Evolutionary conservation across 768 basidiomycete genomes (phyloP).

Genomic region (Daedaleopsis nitida): DNA sequence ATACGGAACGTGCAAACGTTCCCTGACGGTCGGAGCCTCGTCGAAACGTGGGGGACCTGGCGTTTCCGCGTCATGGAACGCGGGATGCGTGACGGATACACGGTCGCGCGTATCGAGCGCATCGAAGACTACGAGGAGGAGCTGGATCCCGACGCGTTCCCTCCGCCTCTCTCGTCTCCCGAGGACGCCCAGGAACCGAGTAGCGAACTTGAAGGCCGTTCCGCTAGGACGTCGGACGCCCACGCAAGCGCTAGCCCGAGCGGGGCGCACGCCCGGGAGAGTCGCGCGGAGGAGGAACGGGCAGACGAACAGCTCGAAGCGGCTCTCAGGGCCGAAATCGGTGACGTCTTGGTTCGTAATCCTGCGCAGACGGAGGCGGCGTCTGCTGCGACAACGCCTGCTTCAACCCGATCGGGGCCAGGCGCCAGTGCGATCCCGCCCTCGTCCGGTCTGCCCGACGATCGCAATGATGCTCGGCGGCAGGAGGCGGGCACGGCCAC

Average conservation of each 20-base stretch:
- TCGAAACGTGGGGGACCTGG: slow-evolving; percentile 69
- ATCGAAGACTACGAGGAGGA: slow-evolving; percentile 30
- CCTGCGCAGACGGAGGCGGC: background rate
- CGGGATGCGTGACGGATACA: slow-evolving; percentile 86
- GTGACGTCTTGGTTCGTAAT: background rate
- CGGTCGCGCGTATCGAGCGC: slow-evolving; percentile 75
- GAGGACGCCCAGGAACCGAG: background rate
- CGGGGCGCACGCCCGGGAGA: slow-evolving; percentile 1
- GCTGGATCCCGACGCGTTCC: slow-evolving; percentile 12
- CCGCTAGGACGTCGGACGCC: background rate
- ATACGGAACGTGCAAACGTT: slow-evolving; percentile 86
- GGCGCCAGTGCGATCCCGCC: slow-evolving; percentile 13
- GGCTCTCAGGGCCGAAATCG: slow-evolving; percentile 8
- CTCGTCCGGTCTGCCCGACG: background rate
- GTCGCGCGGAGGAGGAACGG: background rate
- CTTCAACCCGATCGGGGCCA: background rate
- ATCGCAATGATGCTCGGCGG: background rate
- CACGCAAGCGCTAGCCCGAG: background rate
- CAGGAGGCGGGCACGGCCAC: background rate
- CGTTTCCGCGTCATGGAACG: slow-evolving; percentile 88
- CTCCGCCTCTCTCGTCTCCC: background rate
- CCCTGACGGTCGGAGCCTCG: slow-evolving; percentile 86
- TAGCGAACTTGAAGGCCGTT: background rate
- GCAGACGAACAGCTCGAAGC: slow-evolving; percentile 1
- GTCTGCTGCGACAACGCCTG: slow-evolving; percentile 1